Percentiles rank a stretch among this genome's conserved stretches.
Evolutionary conservation across 306 rosid species (phyloP).

Genomic region (Sicyos edulis): DNA sequence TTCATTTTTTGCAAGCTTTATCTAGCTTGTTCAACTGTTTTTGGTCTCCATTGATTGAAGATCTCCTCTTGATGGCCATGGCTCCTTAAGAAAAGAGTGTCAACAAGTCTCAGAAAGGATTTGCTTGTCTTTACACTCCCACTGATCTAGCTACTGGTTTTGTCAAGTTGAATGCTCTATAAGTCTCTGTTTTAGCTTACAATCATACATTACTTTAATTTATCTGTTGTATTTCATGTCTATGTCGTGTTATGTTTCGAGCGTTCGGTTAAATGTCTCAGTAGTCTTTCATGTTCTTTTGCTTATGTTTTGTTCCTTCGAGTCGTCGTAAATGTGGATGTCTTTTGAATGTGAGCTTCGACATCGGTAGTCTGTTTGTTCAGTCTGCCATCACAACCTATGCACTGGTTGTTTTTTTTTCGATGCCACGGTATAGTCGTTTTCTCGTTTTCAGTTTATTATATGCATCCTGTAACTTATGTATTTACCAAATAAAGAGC

Average conservation of each 20-base stretch:
- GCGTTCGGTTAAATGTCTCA: neutral
- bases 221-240: neutral
- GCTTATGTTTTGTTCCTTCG: neutral
- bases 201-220: slow-evolving; percentile 9
- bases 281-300: neutral
- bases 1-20: slow-evolving; percentile 21
- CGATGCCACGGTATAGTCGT: neutral
- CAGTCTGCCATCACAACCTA: neutral
- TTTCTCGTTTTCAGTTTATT: neutral
- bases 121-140: neutral
- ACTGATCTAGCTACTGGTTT: slow-evolving; percentile 4
- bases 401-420: neutral
- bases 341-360: neutral
- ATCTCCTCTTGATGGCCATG: slow-evolving; percentile 21
- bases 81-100: slow-evolving; percentile 10
- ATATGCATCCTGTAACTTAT: neutral
- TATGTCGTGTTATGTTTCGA: neutral
- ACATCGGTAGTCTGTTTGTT: neutral
- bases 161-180: slow-evolving; percentile 17
- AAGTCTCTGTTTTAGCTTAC: slow-evolving; percentile 15
- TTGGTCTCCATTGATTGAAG: slow-evolving; percentile 11
- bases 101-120: slow-evolving; percentile 14
- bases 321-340: neutral
- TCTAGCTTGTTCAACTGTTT: slow-evolving; percentile 18
- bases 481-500: slow-evolving; percentile 1